Conservation (phyloP, 176 grass and related monocot genomes). For the Elymus sibiricus region DNA sequence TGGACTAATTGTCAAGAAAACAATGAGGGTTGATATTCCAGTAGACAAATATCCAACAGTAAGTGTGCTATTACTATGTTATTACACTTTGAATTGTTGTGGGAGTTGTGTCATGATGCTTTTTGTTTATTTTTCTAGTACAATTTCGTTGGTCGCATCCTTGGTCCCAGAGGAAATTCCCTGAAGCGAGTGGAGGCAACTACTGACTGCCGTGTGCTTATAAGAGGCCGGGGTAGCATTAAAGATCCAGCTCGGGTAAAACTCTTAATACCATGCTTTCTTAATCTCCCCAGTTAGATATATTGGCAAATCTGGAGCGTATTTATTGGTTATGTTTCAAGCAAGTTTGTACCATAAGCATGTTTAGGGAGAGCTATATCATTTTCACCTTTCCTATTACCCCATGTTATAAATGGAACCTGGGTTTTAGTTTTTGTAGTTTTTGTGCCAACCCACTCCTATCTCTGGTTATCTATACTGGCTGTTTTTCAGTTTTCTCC, state of each 20-base stretch:
- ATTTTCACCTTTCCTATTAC: neutral
- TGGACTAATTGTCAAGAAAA: constrained; percentile 93
- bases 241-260: constrained; percentile 93
- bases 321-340: neutral
- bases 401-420: neutral
- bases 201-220: constrained; percentile 90
- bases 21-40: constrained; percentile 91
- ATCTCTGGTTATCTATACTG: neutral
- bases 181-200: constrained; percentile 93
- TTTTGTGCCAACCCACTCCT: neutral
- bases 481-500: neutral
- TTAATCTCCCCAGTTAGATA: constrained; percentile 2
- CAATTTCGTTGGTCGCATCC: constrained; percentile 94
- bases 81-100: neutral
- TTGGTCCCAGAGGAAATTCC: constrained; percentile 97
- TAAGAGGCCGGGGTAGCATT: constrained; percentile 94
- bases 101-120: neutral
- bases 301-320: neutral
- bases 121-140: constrained; percentile 50
- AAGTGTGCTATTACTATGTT: constrained; percentile 44
- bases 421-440: neutral
- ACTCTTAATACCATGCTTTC: constrained; percentile 1
- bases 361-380: neutral
- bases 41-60: constrained; percentile 88
- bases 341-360: neutral